Evolutionary conservation across 2,329 filamentous ascomycete genomes (phyloP), one percentile per base, ranked within the genome.

Genomic region (Aspergillus brunneoviolaceus): DNA sequence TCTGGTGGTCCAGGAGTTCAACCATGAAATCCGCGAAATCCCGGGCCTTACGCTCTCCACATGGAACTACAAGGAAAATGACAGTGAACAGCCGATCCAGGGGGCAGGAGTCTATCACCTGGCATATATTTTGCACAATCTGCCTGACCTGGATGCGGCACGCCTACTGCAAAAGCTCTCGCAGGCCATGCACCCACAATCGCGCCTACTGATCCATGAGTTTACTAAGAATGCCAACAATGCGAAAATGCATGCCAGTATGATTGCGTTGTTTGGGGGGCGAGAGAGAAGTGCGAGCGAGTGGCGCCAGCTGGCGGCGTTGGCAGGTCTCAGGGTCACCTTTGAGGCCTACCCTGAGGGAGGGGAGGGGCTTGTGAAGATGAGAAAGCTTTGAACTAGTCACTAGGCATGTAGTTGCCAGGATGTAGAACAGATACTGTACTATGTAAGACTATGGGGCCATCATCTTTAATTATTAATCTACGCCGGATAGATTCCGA

Each of bases 1-100:
- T 3, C 65, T 77, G 10, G 65, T 76, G 7, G 65, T 77, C 19
- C 74, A 77, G 57, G 75, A 77, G 27, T 77, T 73, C 61, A 73
- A 76, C 21, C 60, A 72, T 0, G 70, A 71, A 5, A 67, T 75
- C 14, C 64, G 58, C 10, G 61, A 65, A 4, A 61, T 71, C 2
- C 63, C 71, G 0, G 69, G 68, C 1, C 55, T 77, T 7, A 71
- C 64, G 1, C 56, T 75, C 12, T 69, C 71, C 63, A 62, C 69
- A 29, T 77, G 74, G 74, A 70, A 77, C 35, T 77, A 70, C 61
- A 75, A 76, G 57, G 63, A 67, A n/a, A 63, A 64, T n/a, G 61
- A 64, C 25, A 66, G 63, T 14, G 69, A 70, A 3, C 73, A 77
- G 48, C 72, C 74, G 2, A 63, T 77, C 16, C 58, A 60, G 1